Evolutionary conservation across 2,329 filamentous ascomycete species (phyloP), one percentile per base, ranked within the genome.

Genomic region (Neofusicoccum sp.): DNA sequence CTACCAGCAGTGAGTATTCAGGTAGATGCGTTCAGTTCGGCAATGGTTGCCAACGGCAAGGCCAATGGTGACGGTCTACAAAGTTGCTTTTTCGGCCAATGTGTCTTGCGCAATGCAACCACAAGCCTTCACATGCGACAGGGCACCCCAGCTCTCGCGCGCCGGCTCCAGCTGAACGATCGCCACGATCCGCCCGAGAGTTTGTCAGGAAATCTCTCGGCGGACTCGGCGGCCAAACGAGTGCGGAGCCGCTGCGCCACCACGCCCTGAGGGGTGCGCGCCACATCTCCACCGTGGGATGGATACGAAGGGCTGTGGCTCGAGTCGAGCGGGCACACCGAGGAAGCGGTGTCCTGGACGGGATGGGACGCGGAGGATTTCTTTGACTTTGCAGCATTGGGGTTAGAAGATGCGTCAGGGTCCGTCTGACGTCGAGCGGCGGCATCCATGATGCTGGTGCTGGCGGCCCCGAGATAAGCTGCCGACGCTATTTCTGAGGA

Each of bases 121-220:
- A 14, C 49, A 36, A 3, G 16, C 11, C 20, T 36, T 26, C n/a
- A 11, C 9, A 20, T 49, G 30, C 30, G 8, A 16, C 7, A 53
- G 30, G 48, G 33, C 34, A 16, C 12, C 49, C 48, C 36, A 38
- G 26, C 20, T 43, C 20, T 5, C 8, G 16, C 26, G 26, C 33
- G 28, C 14, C 48, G 48, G 49, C 38, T 54, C 49, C 51, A 56
- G 26, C 51, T 56, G 51, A 41, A 56, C 2, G 51, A 43, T 56
- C 51, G 38, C 16, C 51, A 43, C 28, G 36, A 56, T 31, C 51
- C 51, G 51, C 51, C 26, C 28, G 51, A 43, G 26, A 31, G 51
- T 12, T 40, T 43, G 26, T 41, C 36, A 56, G 51, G 14, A 43
- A 56, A 33, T 56, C 14, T 43, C 36, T 43, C 26, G 51, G 28